Evolutionary conservation across 1,284 basidiomycete species (phyloP), one percentile per base, ranked within the genome.

Genomic region (Golubevia sp.): DNA sequence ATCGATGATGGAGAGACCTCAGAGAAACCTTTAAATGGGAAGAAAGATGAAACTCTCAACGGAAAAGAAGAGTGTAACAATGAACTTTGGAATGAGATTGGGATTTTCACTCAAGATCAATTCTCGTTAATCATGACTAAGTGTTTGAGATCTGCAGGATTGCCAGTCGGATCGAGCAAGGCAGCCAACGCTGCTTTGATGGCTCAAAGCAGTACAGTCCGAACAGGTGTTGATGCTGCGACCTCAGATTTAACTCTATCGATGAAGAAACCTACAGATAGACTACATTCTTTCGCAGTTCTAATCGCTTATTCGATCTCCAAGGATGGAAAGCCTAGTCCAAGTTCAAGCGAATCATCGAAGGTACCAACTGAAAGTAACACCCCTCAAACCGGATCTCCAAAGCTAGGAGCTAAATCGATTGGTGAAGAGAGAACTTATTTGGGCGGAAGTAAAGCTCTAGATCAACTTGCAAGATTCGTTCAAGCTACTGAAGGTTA

Each of bases 401-500:
- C 38, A 8, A 44, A 44, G 18, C 38, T 44, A 44, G 38, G 38
- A 13, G 11, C 38, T n/a, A n/a, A n/a, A n/a, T n/a, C n/a, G n/a
- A n/a, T n/a, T n/a, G n/a, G n/a, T n/a, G n/a, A n/a, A n/a, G n/a
- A 78, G 54, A 78, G 76, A 50, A 85, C 83, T 25, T 94, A 89
- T 84, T 85, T 94, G 30, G 95, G 90, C 0, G 96, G 97, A 6
- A 94, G 91, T 3, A 91, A 89, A 77, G 93, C 95, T 18, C 87
- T 99, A 65, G 93, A 97, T 73, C 91, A 93, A 24, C 86, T 99
- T 25, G 91, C 93, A 70, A 90, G 90, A 73, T 86, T 99, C 52
- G 89, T 99, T 61, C 96, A 93, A 13, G 95, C 93, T 67, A 93
- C 92, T 4, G 97, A 99, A 82, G 91, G 90, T 0, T 95, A 91